Base-by-base conservation (phyloP, 2,329 filamentous ascomycete species). In the Sporothrix mexicana region DNA sequence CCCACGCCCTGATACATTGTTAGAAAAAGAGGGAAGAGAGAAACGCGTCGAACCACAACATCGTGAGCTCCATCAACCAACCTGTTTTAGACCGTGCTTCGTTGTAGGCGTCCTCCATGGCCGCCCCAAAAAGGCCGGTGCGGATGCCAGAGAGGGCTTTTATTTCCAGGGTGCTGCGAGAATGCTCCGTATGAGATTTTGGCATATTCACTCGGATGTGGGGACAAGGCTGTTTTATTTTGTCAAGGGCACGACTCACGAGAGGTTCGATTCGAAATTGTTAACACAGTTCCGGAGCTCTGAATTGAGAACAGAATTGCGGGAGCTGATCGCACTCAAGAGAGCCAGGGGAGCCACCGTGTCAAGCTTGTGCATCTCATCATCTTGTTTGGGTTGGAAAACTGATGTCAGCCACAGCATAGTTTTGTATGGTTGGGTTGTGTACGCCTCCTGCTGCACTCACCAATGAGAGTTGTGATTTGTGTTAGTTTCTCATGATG, bases 81-180 rank as follows among this genome's bases (percentile, higher is more conserved):
- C n/a, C 55, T 36, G 57, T 13, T 61, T 13, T 41, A 61, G 4
- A 61, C 57, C 57, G 12, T 8, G 4, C 25, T 1, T 61, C 13
- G 57, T n/a, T 36, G 25, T 61, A 61, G 25, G 57, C 41, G 25
- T 61, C 25, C n/a, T 61, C 57, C 57, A 61, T 61, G 25, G 57
- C 57, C 57, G 17, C 41, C 1, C 57, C 57, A 41, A 61, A 61
- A 12, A 61, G 25, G 25, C 25, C 25, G 25, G 57, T 61, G 57
- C 57, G 57, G 15, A 61, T 41, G 9, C 57, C 57, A 36, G 57
- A 41, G 15, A 61, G 25, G 57, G 25, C 57, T 2, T 8, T 36
- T 3, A 41, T 61, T 13, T 25, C 25, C 57, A 61, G 17, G 13
- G 55, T 59, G 55, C 55, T 45, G 43, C 12, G 43, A 45, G 43